Percentiles rank a stretch among this genome's conserved stretches.
Conservation (phyloP, 2,329 filamentous ascomycete species). For the Venturia effusa region DNA sequence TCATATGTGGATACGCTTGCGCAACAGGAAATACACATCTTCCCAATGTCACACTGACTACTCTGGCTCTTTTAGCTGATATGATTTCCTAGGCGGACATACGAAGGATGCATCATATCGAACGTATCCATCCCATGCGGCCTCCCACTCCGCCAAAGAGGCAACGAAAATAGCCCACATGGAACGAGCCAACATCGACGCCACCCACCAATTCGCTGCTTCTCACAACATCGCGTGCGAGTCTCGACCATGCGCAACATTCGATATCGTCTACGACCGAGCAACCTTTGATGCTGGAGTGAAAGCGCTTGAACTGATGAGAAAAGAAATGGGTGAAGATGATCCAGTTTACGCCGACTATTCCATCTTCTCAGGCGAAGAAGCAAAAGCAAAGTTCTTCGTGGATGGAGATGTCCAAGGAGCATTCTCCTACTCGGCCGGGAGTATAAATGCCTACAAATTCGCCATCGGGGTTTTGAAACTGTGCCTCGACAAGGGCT, state of each 20-base stretch:
- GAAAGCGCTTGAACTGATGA: slow-evolving; percentile 26
- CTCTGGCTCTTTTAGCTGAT: neutral
- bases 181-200: slow-evolving; percentile 36
- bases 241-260: slow-evolving; percentile 39
- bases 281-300: slow-evolving; percentile 1
- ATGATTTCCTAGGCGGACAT: slow-evolving; percentile 26
- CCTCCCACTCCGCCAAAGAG: slow-evolving; percentile 35
- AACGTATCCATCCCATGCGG: slow-evolving; percentile 38
- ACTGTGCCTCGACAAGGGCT: slow-evolving; percentile 38
- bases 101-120: slow-evolving; percentile 42
- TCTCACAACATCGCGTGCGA: slow-evolving; percentile 37
- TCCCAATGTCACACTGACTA: too few relatives aligned
- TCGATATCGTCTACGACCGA: slow-evolving; percentile 47
- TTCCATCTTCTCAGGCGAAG: slow-evolving; percentile 30
- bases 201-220: slow-evolving; percentile 44
- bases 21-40: too few relatives aligned
- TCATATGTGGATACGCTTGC: too few relatives aligned
- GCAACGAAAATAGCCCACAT: slow-evolving; percentile 35
- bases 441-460: slow-evolving; percentile 74
- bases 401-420: slow-evolving; percentile 33
- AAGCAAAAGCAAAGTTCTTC: slow-evolving; percentile 32
- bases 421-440: slow-evolving; percentile 55
- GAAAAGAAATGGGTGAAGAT: slow-evolving; percentile 31
- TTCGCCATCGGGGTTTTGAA: slow-evolving; percentile 60
- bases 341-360: slow-evolving; percentile 33